Percentiles rank a stretch among this genome's conserved stretches.
Conservation (phyloP, 2,329 filamentous ascomycete genomes). For the Graphiopsis chlorocephala region DNA sequence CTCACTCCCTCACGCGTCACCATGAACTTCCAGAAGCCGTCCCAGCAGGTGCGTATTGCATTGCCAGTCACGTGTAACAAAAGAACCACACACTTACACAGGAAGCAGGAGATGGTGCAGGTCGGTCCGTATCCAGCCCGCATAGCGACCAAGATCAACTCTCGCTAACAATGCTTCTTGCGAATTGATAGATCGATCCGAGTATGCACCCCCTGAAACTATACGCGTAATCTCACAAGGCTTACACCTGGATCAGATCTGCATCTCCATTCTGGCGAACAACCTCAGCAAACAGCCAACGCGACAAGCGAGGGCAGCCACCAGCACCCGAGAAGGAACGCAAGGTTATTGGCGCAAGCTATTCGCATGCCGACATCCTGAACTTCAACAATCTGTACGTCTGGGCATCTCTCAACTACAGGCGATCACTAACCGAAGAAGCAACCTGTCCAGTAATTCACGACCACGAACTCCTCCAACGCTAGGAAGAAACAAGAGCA, state of each 20-base stretch:
- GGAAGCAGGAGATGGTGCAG: slow-evolving; percentile 92
- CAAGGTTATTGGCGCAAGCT: slow-evolving; percentile 87
- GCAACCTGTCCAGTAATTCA: slow-evolving; percentile 37
- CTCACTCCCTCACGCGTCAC: slow-evolving; percentile 1
- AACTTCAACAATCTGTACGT: slow-evolving; percentile 78
- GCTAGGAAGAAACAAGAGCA: slow-evolving; percentile 56
- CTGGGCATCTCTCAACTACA: not conserved
- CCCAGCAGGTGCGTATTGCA: slow-evolving; percentile 39
- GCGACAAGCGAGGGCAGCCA: slow-evolving; percentile 27
- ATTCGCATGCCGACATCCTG: slow-evolving; percentile 93
- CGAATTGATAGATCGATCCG: slow-evolving; percentile 35
- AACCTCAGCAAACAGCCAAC: slow-evolving; percentile 47
- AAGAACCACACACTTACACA: slow-evolving; percentile 24
- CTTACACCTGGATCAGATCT: slow-evolving; percentile 54
- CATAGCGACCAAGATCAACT: slow-evolving; percentile 22
- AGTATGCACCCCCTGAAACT: slow-evolving; percentile 25
- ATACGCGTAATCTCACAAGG: not conserved
- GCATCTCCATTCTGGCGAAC: slow-evolving; percentile 85
- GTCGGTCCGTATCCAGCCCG: slow-evolving; percentile 71
- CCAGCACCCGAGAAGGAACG: slow-evolving; percentile 58
- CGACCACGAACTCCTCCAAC: slow-evolving; percentile 71
- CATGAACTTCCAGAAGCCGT: slow-evolving; percentile 46
- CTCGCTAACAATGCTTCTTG: slow-evolving; percentile 40
- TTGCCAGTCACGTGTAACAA: not conserved
- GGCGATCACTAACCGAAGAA: not conserved